Conservation (phyloP, 2,329 filamentous ascomycete genomes). For the Paracorniculantispora psalliotae region DNA sequence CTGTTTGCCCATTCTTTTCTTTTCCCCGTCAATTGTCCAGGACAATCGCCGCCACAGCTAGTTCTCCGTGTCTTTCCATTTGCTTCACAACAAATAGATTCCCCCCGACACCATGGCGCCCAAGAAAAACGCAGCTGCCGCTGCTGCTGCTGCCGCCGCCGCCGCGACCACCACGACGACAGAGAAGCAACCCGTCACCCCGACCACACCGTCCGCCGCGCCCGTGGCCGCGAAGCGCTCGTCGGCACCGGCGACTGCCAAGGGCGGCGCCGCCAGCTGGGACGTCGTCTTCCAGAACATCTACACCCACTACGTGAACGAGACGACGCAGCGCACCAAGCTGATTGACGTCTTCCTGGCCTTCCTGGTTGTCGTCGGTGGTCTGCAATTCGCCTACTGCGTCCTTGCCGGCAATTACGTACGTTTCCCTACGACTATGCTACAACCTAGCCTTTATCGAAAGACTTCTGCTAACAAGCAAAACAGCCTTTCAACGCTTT, state of each 20-base stretch:
- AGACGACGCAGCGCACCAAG: constrained; percentile 86
- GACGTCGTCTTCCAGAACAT: constrained; percentile 63
- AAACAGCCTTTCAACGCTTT: constrained; percentile 95
- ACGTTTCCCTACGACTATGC: constrained; percentile 36
- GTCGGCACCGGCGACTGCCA: constrained; percentile 20
- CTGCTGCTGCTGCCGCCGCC: constrained; percentile 27
- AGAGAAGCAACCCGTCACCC: constrained; percentile 41
- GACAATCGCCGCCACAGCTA: neutral
- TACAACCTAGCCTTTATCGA: neutral
- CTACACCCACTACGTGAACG: constrained; percentile 70
- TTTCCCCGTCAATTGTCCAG: neutral
- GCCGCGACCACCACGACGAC: constrained; percentile 23
- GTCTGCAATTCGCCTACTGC: constrained; percentile 91
- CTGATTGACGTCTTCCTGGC: constrained; percentile 86
- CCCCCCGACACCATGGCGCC: constrained; percentile 45
- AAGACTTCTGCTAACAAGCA: constrained; percentile 17
- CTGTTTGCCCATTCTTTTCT: neutral
- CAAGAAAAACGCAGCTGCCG: constrained; percentile 42
- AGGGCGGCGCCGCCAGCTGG: constrained; percentile 34
- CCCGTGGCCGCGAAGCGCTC: constrained; percentile 15
- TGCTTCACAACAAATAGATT: neutral
- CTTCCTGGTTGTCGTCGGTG: constrained; percentile 80
- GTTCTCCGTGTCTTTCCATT: neutral
- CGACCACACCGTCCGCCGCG: constrained; percentile 25
- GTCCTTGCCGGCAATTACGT: constrained; percentile 91